Conservation (phyloP, 2,329 filamentous ascomycete species). For the Paramyrothecium sp. region DNA sequence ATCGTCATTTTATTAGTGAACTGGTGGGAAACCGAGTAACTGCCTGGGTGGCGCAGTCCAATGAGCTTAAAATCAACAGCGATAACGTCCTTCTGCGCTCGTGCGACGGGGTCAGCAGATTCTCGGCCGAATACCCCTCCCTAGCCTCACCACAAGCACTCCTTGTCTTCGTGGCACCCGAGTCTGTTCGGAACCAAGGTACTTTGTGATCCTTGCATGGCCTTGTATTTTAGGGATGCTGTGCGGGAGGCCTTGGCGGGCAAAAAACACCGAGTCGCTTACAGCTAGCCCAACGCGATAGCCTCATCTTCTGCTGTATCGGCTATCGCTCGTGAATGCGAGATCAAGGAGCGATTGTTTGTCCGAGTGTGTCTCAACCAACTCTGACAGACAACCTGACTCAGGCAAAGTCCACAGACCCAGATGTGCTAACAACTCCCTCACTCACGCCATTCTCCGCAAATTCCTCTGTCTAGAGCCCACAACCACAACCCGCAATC, state of each 20-base stretch:
- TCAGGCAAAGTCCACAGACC: not conserved
- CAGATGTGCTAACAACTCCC: not conserved
- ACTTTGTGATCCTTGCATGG: not conserved
- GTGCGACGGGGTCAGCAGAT: no score
- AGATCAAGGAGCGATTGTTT: not conserved
- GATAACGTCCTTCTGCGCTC: no score
- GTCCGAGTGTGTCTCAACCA: no score
- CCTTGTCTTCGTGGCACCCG: not conserved
- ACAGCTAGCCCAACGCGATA: not conserved
- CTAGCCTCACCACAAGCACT: not conserved
- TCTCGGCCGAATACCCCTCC: not conserved
- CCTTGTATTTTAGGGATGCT: no score
- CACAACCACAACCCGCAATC: not conserved
- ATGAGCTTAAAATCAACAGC: no score
- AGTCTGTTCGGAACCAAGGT: not conserved
- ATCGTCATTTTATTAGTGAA: no score
- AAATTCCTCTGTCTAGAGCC: no score
- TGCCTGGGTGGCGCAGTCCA: no score
- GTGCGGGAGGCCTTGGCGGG: not conserved
- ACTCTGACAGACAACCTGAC: no score
- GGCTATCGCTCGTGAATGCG: not conserved
- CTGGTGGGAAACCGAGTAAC: no score
- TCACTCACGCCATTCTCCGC: not conserved
- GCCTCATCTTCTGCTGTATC: not conserved
- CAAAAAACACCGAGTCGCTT: not conserved